Conservation (phyloP, 2,329 filamentous ascomycete genomes). For the Penicillium palitans region DNA sequence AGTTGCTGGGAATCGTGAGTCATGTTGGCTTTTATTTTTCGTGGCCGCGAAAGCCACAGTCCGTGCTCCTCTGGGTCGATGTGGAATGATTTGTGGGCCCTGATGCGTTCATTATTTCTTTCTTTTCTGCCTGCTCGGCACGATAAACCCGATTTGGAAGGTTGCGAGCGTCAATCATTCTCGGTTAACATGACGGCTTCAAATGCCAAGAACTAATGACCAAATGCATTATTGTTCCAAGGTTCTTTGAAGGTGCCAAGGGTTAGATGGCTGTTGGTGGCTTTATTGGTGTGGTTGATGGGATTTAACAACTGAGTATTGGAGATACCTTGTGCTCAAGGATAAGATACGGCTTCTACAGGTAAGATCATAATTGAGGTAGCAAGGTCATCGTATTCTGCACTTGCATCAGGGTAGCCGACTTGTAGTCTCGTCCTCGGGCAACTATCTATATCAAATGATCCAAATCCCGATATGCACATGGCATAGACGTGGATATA, state of each 20-base stretch:
- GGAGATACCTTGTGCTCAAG: not conserved
- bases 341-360: not conserved
- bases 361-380: not conserved
- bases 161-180: not conserved
- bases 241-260: not conserved
- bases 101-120: not conserved
- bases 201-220: not conserved
- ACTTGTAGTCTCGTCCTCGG: constrained; percentile 11
- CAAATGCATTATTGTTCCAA: too few species aligned
- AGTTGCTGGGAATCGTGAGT: constrained; percentile 16
- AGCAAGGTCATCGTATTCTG: constrained; percentile 17
- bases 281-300: not conserved
- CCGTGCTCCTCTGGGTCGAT: not conserved
- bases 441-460: constrained; percentile 15
- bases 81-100: not conserved
- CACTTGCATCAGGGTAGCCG: constrained; percentile 11
- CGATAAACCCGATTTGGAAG: not conserved
- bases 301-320: too few species aligned
- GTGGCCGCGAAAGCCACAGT: not conserved
- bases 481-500: constrained; percentile 9
- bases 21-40: not conserved
- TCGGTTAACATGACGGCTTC: not conserved
- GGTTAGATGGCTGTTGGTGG: not conserved
- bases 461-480: constrained; percentile 15
- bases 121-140: not conserved